A percentile compares a stretch with the other conserved stretches of the same genome.
phyloP scores from a whole-genome alignment of 805 yeast species.

The Maudiozyma turicensis region DNA sequence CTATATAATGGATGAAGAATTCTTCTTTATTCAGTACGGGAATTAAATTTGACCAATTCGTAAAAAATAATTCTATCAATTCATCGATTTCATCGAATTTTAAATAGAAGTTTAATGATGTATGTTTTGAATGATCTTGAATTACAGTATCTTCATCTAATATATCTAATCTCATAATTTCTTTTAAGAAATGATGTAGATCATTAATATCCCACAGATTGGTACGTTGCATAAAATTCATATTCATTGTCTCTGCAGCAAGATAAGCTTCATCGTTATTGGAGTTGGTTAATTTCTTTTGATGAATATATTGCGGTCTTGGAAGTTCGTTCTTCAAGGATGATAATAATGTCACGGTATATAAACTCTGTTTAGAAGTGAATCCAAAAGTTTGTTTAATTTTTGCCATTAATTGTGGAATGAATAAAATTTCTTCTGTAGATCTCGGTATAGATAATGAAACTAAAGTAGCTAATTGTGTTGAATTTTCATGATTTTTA shows the following conservation, averaged over 20 bases:
- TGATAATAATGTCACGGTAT: conserved; percentile 64
- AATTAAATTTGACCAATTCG: conserved; percentile 63
- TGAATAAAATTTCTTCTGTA: conserved; percentile 68
- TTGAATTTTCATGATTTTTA: conserved; percentile 38
- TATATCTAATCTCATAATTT: conserved; percentile 19
- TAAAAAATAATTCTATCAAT: conserved; percentile 57
- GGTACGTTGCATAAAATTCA: conserved; percentile 10
- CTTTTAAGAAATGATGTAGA: conserved; percentile 14
- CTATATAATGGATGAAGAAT: conserved; percentile 50
- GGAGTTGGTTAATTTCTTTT: neutral
- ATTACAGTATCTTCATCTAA: neutral
- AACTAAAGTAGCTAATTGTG: conserved; percentile 46
- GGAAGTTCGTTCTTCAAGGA: conserved; percentile 50
- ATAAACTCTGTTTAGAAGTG: conserved; percentile 57
- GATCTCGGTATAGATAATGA: conserved; percentile 69
- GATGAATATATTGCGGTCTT: conserved; percentile 19
- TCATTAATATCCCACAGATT: conserved; percentile 26
- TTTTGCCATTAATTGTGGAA: conserved; percentile 61
- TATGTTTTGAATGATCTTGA: neutral
- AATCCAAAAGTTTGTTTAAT: conserved; percentile 65
- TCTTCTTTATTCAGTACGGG: conserved; percentile 63
- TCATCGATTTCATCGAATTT: conserved; percentile 41
- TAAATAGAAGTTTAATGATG: conserved; percentile 2
- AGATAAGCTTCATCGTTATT: neutral
- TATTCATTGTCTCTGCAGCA: conserved; percentile 4